phyloP scores from a whole-genome alignment of 2,329 filamentous ascomycete species.

The Xenoacremonium recifei region DNA sequence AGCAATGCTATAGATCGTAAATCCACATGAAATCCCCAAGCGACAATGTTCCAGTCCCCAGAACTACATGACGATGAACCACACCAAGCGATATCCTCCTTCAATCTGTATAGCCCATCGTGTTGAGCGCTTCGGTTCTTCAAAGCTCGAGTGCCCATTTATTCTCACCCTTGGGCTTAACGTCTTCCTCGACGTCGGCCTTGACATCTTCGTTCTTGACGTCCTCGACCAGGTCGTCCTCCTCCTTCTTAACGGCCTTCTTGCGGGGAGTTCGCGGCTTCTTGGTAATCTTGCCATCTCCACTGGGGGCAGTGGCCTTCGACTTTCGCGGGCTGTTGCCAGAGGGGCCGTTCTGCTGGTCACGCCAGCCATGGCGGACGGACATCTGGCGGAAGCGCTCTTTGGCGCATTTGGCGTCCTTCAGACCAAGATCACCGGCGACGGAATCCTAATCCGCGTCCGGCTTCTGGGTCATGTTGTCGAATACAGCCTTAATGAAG shows the following conservation, averaged over 20 bases:
- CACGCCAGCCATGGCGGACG: slow-evolving; percentile 39
- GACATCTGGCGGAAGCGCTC: slow-evolving; percentile 41
- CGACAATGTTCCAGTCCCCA: no score
- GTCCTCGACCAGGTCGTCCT: slow-evolving; percentile 15
- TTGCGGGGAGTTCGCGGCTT: slow-evolving; percentile 30
- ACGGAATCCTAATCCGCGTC: slow-evolving; percentile 41
- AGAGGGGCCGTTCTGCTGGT: slow-evolving; percentile 10
- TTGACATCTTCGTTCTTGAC: no score
- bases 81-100: no score
- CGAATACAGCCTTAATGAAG: slow-evolving; percentile 41
- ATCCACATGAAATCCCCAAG: no score
- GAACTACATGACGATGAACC: no score
- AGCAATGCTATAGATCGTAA: no score
- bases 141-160: no score
- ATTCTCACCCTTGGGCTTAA: slow-evolving; percentile 9
- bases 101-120: no score
- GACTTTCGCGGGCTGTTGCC: slow-evolving; percentile 28
- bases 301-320: slow-evolving; percentile 15
- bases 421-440: slow-evolving; percentile 34
- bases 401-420: slow-evolving; percentile 41
- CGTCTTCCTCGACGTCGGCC: slow-evolving; percentile 9
- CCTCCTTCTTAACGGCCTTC: slow-evolving; percentile 28
- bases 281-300: slow-evolving; percentile 30
- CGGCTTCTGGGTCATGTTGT: slow-evolving; percentile 40
- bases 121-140: no score